phyloP scores from a whole-genome alignment of 2,329 filamentous ascomycete species.

The Fusarium xyrophilum region DNA sequence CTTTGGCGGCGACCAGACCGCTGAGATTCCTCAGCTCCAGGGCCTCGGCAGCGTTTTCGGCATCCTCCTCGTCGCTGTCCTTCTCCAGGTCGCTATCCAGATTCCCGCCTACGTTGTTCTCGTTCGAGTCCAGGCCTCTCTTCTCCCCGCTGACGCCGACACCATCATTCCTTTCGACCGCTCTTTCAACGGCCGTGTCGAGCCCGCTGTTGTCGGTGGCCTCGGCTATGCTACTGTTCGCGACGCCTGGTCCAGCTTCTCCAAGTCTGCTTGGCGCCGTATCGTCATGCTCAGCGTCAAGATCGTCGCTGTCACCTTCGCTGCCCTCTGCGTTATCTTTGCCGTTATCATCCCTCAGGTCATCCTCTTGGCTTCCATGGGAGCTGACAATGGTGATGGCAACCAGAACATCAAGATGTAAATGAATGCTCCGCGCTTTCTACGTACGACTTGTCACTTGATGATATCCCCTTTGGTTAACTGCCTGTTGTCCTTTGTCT shows the following conservation, averaged over 20 bases:
- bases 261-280: constrained; percentile 73
- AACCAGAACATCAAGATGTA: constrained; percentile 15
- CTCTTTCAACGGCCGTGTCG: constrained; percentile 78
- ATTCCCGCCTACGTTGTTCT: constrained; percentile 80
- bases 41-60: constrained; percentile 53
- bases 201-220: constrained; percentile 76
- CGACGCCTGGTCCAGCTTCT: constrained; percentile 82
- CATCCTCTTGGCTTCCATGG: constrained; percentile 48
- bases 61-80: constrained; percentile 55
- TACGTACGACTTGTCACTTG: background rate
- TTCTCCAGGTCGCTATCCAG: constrained; percentile 67
- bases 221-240: constrained; percentile 73
- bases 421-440: background rate
- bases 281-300: constrained; percentile 79
- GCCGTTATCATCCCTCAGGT: constrained; percentile 61
- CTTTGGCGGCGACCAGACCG: constrained; percentile 53
- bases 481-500: background rate
- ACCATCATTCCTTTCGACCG: constrained; percentile 91
- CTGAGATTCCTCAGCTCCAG: constrained; percentile 43
- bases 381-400: constrained; percentile 1
- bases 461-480: background rate
- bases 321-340: constrained; percentile 53
- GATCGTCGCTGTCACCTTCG: constrained; percentile 64
- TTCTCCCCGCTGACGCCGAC: constrained; percentile 81
- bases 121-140: constrained; percentile 83